Conservation (phyloP, 148 eudicot genomes). For the Silene uniflora region DNA sequence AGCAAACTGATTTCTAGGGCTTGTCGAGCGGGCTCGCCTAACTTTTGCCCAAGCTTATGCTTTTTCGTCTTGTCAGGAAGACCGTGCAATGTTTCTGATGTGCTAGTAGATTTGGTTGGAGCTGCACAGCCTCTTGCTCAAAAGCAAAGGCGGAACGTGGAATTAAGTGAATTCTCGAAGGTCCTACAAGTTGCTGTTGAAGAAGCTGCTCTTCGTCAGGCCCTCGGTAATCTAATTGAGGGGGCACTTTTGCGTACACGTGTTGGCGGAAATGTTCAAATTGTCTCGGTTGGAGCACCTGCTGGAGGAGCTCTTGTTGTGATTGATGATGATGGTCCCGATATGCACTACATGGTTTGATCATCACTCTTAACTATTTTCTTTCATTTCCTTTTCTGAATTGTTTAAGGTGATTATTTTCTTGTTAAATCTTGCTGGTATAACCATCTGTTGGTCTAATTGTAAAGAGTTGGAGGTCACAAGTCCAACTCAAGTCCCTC, state of each 20-base stretch:
- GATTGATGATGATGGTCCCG: slow-evolving; percentile 95
- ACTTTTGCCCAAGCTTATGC: slow-evolving; percentile 23
- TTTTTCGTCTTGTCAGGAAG: slow-evolving; percentile 50
- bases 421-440: not conserved
- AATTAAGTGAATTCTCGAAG: slow-evolving; percentile 46
- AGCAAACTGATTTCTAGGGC: not conserved
- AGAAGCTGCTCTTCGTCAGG: slow-evolving; percentile 91
- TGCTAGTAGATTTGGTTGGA: slow-evolving; percentile 71
- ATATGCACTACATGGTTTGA: slow-evolving; percentile 95
- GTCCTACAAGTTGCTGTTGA: slow-evolving; percentile 64
- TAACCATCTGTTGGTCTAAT: not conserved
- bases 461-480: not conserved
- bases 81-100: slow-evolving; percentile 83
- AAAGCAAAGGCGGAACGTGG: slow-evolving; percentile 61
- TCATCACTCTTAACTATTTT: slow-evolving; percentile 1
- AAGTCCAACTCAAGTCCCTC: not conserved
- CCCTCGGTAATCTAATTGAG: slow-evolving; percentile 87
- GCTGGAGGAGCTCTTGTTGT: slow-evolving; percentile 91
- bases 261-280: slow-evolving; percentile 76
- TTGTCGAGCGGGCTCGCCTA: not conserved
- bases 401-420: no score
- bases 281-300: slow-evolving; percentile 75
- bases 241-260: slow-evolving; percentile 82
- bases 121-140: slow-evolving; percentile 82
- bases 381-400: not conserved